Percentiles rank a stretch among this genome's conserved stretches.
These are phyloP conservation scores for Eucalyptus melliodora DNA, from an alignment of 345 rosid genomes.

Conservation along the genomic window DNA sequence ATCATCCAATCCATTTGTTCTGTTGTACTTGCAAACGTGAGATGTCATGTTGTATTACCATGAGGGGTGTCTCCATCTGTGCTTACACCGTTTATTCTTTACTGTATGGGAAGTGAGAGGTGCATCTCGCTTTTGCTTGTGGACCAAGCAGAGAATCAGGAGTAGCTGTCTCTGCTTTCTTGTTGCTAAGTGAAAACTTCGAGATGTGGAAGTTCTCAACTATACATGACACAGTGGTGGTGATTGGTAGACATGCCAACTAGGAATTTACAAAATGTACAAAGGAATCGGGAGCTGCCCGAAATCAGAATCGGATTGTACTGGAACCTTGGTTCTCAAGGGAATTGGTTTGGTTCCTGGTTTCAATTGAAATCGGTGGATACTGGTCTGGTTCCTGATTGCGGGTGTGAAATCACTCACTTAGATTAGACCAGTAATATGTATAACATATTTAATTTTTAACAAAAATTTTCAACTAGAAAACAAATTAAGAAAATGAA, in stretches of 20 bases:
- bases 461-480: fast-evolving
- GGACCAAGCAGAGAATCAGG: background rate
- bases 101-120: background rate
- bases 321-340: too few species aligned
- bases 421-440: too few species aligned
- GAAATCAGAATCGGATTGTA: too few species aligned
- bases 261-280: too few species aligned
- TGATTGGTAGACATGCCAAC: background rate
- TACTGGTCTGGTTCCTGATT: fast-evolving
- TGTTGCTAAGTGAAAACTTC: background rate
- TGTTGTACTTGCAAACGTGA: background rate
- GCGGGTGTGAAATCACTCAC: too few species aligned
- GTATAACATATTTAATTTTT: too few species aligned
- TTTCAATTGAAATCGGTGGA: too few species aligned
- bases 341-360: too few species aligned
- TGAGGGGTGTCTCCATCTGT: background rate
- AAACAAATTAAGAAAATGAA: too few species aligned
- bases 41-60: background rate
- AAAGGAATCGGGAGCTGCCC: too few species aligned
- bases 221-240: background rate
- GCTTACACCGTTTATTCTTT: background rate
- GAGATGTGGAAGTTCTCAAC: background rate
- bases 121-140: background rate
- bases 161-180: background rate
- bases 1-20: background rate